Evolutionary conservation across 2,329 filamentous ascomycete species (phyloP), one percentile per base, ranked within the genome.

Genomic region (Penicillium sp.): DNA sequence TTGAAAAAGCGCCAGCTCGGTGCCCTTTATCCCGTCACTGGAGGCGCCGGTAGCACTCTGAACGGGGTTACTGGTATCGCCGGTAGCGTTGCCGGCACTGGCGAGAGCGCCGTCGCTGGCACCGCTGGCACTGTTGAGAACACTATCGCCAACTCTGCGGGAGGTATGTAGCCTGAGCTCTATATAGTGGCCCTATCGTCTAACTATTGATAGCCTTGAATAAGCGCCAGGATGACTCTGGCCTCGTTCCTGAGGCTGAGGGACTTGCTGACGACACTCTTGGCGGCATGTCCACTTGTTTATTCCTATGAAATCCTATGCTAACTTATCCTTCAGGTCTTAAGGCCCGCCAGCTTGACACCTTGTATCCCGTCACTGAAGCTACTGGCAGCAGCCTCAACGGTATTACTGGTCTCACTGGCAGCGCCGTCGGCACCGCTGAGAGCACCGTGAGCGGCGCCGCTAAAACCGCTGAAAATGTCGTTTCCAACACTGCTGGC

Each of bases 81-180:
- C 27, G 52, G 50, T 6, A 52, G 50, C 10, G 49, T 57, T 32
- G 52, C 59, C 20, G 53, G 51, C 39, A 42, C 61, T 18, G 55
- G 53, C 7, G 42, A 57, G 29, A 53, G 43, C 27, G 46, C 50
- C 28, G 15, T 37, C 3, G 46, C 47, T 29, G 48, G 52, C 20
- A 50, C 46, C 8, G 49, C 49, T 43, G 47, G 50, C 6, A 54
- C 52, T 18, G 54, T 43, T 23, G 49, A 58, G 24, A 49, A 43
- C 12, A 20, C 27, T 9, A 42, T 55, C 35, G 25, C 52, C 4
- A 42, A 45, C 10, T 32, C 20, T 15, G 7, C 18, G 10, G 18
- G 18, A 20, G 9, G 35, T 39, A 20, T 5, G 35, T 13, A 27
- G 25, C 25, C 25, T 4, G 25, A 27, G 3, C 7, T 27, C 2